Percentiles rank a stretch among this genome's conserved stretches.
Evolutionary conservation across 2,329 filamentous ascomycete species (phyloP).

Genomic region (Pseudocercospora ulei): DNA sequence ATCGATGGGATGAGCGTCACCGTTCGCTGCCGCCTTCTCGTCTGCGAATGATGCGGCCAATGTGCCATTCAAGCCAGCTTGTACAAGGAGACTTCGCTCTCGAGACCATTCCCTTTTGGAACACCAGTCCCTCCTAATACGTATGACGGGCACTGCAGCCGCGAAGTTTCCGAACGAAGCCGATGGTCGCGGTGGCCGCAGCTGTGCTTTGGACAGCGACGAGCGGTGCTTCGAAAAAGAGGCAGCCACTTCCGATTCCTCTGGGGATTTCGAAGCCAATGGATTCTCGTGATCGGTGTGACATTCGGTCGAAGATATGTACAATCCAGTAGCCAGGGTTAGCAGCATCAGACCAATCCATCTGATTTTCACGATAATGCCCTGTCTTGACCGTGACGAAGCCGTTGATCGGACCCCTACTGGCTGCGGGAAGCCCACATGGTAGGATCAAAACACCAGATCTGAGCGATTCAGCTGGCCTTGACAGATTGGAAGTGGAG

Average conservation of each 20-base stretch:
- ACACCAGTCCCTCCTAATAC: conserved; percentile 44
- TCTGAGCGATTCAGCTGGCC: conserved; percentile 50
- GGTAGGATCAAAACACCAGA: conserved; percentile 56
- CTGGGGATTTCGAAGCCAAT: conserved; percentile 45
- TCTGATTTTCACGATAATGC: conserved; percentile 38
- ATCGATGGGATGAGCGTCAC: conserved; percentile 39
- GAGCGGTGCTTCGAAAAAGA: conserved; percentile 48
- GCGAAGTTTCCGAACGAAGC: conserved; percentile 42
- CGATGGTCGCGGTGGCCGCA: conserved; percentile 45
- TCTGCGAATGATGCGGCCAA: conserved; percentile 37
- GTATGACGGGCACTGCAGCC: conserved; percentile 43
- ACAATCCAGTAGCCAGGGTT: conserved; percentile 41
- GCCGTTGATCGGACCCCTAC: conserved; percentile 41
- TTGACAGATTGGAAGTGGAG: conserved; percentile 63
- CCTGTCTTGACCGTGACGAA: conserved; percentile 45
- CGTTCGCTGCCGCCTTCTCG: conserved; percentile 41
- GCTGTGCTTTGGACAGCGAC: conserved; percentile 49
- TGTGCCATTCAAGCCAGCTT: conserved; percentile 21
- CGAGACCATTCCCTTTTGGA: conserved; percentile 39
- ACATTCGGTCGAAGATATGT: conserved; percentile 1
- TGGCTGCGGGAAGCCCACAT: conserved; percentile 42
- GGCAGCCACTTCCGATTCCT: conserved; percentile 45
- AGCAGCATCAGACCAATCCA: conserved; percentile 36
- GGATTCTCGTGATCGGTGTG: conserved; percentile 36
- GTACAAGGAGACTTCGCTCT: conserved; percentile 10